A percentile compares a stretch with the other conserved stretches of the same genome.
phyloP scores from a whole-genome alignment of 306 rosid genomes.

The Acacia crassicarpa region DNA sequence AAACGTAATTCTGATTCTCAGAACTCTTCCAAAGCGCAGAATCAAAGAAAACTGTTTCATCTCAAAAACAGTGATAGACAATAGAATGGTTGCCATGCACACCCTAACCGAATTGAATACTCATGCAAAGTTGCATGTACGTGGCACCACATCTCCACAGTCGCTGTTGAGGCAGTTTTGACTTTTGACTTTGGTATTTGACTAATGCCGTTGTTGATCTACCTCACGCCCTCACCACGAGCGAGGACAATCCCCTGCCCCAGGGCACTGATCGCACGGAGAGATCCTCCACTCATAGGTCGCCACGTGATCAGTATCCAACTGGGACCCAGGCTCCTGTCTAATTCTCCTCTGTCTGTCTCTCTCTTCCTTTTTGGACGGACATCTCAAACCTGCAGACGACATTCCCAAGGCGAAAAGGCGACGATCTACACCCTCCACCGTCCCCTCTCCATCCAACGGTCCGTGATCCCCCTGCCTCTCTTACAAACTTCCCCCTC shows the following conservation, averaged over 20 bases:
- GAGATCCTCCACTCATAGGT: background rate
- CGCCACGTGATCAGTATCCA: conserved; percentile 10
- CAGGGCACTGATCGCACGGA: background rate
- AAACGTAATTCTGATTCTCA: too few species aligned
- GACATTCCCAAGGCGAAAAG: conserved; percentile 37
- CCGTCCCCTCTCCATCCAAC: conserved; percentile 36
- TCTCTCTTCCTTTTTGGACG: conserved; percentile 10
- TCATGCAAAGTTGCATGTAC: background rate
- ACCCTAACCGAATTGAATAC: too few species aligned
- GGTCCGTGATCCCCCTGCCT: conserved; percentile 5
- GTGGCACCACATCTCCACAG: background rate
- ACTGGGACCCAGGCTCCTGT: background rate
- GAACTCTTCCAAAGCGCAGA: too few species aligned
- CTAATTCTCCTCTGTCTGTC: background rate
- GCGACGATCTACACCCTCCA: background rate
- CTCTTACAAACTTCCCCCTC: background rate
- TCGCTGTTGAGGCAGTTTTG: background rate
- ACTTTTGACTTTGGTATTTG: background rate
- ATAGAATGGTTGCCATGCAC: too few species aligned
- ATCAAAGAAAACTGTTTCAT: too few species aligned
- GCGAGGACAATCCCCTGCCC: background rate
- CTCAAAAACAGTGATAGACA: too few species aligned
- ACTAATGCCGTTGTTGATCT: background rate
- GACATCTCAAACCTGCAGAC: conserved; percentile 34
- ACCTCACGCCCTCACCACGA: background rate